Evolutionary conservation across 75 land plant species (phyloP), one percentile per base, ranked within the genome.

Genomic region (Pinus albicaulis): DNA sequence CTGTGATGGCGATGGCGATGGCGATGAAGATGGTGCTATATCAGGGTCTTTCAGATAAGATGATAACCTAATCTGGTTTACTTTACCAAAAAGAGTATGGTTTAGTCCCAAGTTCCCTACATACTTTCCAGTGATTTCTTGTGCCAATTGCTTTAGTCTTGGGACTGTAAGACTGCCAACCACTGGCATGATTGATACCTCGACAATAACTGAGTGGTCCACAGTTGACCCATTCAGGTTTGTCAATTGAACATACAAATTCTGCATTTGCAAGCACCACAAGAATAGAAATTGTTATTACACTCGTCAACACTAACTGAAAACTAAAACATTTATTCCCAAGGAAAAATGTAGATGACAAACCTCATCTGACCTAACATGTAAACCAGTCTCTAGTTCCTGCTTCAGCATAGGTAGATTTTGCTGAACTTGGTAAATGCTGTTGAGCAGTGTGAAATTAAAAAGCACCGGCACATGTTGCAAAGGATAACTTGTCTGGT

Each of bases 1-100:
- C 28, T 55, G 61, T 13, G 73, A 52, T 24, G 82, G 79, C 25
- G 83, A 59, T 10, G 62, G 1, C 0, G 36, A 48, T 57, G 17
- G 56, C 3, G 72, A 34, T 44, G 58, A 62, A 19, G 73, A 52
- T 25, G 82, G 79, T 41, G 83, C 56, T 15, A 81, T 80, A 63
- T 64, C 38, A 59, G 86, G 87, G 56, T 83, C 82, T 74, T 81
- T 76, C 38, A 85, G 72, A 63, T 74, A 76, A 58, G 92, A 87
- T 36, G 94, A 92, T 22, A 92, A 82, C 23, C 75, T 76, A 36
- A 92, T 87, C 80, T 89, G 87, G 76, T 89, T 92, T 38, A 92
- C 94, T 71, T 70, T 87, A 48, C 94, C 94, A 84, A 92, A 92
- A 13, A 89, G 81, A 56, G 92, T 85, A 75, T 92, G 80, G 77